Conservation (phyloP, 768 basidiomycete species). For the Tubosaeta brunneosetosa region DNA sequence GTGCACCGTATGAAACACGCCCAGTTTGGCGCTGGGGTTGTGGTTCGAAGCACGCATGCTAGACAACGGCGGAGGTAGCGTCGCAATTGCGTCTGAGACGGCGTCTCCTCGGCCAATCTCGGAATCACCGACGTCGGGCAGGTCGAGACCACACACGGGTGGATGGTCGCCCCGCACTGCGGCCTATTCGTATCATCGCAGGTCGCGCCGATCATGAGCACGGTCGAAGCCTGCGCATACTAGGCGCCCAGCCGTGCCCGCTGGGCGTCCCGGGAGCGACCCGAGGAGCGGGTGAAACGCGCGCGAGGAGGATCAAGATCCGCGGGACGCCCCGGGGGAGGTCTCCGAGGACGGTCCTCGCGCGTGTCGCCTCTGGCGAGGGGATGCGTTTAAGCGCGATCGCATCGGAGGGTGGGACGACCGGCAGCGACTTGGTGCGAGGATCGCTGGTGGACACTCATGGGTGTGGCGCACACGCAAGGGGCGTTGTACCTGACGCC, state of each 20-base stretch:
- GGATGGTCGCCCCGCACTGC: background rate
- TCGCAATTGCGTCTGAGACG: constrained; percentile 1
- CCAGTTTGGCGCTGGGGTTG: background rate
- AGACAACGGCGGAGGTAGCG: background rate
- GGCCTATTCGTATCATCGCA: background rate
- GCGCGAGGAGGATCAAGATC: background rate
- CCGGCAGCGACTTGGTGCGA: too few relatives aligned
- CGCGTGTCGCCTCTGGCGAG: too few relatives aligned
- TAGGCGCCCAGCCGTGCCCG: too few relatives aligned
- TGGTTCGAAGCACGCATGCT: background rate
- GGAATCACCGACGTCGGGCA: background rate
- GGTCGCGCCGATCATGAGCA: background rate
- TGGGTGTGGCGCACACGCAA: too few relatives aligned
- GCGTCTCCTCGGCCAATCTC: background rate
- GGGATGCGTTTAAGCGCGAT: too few relatives aligned
- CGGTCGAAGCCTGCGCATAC: too few relatives aligned
- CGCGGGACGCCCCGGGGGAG: background rate
- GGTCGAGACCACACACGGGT: too few relatives aligned
- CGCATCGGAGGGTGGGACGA: too few relatives aligned
- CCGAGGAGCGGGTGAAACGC: too few relatives aligned
- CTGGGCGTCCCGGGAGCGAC: background rate
- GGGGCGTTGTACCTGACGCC: too few relatives aligned
- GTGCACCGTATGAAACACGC: background rate
- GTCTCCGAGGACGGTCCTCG: too few relatives aligned
- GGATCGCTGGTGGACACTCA: too few relatives aligned